A percentile compares a stretch with the other conserved stretches of the same genome.
These are phyloP conservation scores for Mucor velutinosus DNA, from an alignment of 371 early-diverging fungal genomes.

Conservation along the genomic window DNA sequence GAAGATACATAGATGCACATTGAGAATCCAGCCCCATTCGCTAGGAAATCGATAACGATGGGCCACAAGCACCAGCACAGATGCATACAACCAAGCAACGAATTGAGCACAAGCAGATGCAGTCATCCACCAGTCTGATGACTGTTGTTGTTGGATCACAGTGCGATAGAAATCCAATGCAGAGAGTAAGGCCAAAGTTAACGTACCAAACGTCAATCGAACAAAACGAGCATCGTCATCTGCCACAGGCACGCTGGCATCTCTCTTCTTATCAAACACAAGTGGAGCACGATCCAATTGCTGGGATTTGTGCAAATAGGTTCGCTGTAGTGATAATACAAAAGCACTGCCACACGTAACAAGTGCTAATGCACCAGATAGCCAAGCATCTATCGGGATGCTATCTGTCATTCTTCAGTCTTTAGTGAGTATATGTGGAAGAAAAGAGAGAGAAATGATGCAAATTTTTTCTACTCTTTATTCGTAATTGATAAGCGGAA, in stretches of 20 bases:
- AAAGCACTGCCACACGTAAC: constrained; percentile 23
- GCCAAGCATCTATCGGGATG: not conserved
- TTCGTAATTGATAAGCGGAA: no score
- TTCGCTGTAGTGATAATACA: constrained; percentile 24
- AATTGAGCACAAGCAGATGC: constrained; percentile 14
- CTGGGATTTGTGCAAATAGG: constrained; percentile 23
- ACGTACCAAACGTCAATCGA: constrained; percentile 19
- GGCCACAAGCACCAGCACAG: constrained; percentile 26
- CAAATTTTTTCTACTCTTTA: no score
- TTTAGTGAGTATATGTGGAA: no score
- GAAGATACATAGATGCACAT: constrained; percentile 41
- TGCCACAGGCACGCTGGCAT: constrained; percentile 8
- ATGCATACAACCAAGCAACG: constrained; percentile 30
- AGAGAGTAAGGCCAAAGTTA: constrained; percentile 3
- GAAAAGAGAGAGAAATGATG: not conserved
- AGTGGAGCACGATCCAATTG: constrained; percentile 15
- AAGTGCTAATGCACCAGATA: constrained; percentile 17
- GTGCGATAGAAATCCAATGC: constrained; percentile 15
- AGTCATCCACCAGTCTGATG: constrained; percentile 1
- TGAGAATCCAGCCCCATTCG: constrained; percentile 38
- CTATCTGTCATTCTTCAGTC: constrained; percentile 2
- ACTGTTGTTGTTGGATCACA: not conserved
- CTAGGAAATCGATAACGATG: constrained; percentile 26
- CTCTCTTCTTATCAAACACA: constrained; percentile 19
- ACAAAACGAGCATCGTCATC: constrained; percentile 16